Evolutionary conservation across 495 filamentous ascomycete species (phyloP).

Genomic region (Podospora bellae-mahoneyi): DNA sequence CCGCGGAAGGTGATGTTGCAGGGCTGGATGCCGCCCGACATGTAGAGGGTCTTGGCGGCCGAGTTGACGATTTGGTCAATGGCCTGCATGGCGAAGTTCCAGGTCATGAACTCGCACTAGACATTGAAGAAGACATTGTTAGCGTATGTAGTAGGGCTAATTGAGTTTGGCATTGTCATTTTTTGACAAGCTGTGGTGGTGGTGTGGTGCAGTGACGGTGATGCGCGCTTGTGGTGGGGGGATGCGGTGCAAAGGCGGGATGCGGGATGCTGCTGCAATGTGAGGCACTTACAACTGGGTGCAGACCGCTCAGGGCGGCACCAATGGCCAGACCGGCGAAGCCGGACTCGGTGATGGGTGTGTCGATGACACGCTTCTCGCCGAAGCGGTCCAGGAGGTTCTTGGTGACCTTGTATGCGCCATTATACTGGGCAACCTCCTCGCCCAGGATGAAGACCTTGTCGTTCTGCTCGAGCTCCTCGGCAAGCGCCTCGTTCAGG

Average conservation of each 20-base stretch:
- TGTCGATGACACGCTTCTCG: conserved; percentile 96
- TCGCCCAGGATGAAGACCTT: conserved; percentile 96
- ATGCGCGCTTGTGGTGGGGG: conserved; percentile 2
- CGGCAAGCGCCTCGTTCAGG: conserved; percentile 93
- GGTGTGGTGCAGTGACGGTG: background rate
- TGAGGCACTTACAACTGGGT: conserved; percentile 73
- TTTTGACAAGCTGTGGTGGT: background rate
- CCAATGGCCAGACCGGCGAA: conserved; percentile 91
- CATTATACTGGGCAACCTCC: conserved; percentile 99
- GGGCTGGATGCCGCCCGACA: conserved; percentile 98
- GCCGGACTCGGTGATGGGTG: conserved; percentile 94
- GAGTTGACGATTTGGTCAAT: conserved; percentile 99
- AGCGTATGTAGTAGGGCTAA: background rate
- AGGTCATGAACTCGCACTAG: conserved; percentile 99
- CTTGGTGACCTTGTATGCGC: conserved; percentile 99
- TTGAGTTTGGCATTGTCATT: background rate
- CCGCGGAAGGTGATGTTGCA: conserved; percentile 99
- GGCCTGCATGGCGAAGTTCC: conserved; percentile 99
- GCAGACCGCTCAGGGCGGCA: conserved; percentile 87
- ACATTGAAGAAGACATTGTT: background rate
- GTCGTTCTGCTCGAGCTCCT: conserved; percentile 89
- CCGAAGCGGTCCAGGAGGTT: conserved; percentile 95
- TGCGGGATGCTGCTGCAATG: background rate
- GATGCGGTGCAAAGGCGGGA: conserved; percentile 4
- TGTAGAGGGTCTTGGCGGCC: conserved; percentile 98